Percentiles rank a stretch among this genome's conserved stretches.
phyloP scores from a whole-genome alignment of 2,329 filamentous ascomycete genomes.

The Aspergillus candidus region DNA sequence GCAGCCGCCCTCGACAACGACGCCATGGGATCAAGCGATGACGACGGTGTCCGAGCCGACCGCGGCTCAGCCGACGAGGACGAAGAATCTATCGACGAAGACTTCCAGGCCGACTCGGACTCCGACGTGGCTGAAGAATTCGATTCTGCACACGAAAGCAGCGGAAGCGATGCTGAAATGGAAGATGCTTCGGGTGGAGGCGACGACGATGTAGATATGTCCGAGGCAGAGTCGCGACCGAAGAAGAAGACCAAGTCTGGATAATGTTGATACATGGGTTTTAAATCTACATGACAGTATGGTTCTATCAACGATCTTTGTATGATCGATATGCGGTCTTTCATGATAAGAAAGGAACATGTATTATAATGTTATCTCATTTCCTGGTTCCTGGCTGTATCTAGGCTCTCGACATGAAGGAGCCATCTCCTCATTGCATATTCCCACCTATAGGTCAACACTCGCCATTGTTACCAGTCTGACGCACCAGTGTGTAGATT shows the following conservation, averaged over 20 bases:
- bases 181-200: constrained; percentile 40
- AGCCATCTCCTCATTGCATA: too few species aligned
- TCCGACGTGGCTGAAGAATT: constrained; percentile 96
- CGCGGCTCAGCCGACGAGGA: constrained; percentile 93
- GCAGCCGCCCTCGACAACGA: constrained; percentile 78
- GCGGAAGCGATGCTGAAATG: constrained; percentile 59
- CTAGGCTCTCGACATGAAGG: too few species aligned
- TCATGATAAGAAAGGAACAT: too few species aligned
- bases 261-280: constrained; percentile 21
- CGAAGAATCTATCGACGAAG: constrained; percentile 89
- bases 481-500: too few species aligned
- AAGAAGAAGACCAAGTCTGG: constrained; percentile 58
- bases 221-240: constrained; percentile 47
- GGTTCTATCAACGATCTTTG: too few species aligned
- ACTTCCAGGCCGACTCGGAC: constrained; percentile 88
- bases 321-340: too few species aligned
- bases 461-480: too few species aligned
- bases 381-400: too few species aligned
- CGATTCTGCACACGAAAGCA: constrained; percentile 85
- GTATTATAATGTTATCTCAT: too few species aligned
- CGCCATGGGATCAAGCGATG: constrained; percentile 75
- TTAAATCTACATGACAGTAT: too few species aligned
- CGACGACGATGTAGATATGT: constrained; percentile 28
- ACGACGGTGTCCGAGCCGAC: constrained; percentile 65
- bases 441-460: too few species aligned